Conservation (phyloP, 768 basidiomycete species). For the Porphyrellus cyaneotinctus region DNA sequence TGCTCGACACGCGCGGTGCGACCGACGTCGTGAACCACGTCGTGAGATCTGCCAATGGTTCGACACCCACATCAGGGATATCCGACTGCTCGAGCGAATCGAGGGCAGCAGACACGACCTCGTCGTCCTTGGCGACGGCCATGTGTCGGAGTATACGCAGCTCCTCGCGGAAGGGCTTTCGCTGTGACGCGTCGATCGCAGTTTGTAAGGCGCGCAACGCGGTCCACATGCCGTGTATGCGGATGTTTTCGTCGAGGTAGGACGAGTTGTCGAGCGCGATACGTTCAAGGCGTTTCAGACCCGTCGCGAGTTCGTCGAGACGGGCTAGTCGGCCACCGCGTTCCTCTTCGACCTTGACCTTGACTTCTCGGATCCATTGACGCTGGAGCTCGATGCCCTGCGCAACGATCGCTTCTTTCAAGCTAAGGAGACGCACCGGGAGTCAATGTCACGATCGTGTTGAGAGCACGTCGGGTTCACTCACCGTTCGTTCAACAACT, state of each 20-base stretch:
- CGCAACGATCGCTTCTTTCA: constrained; percentile 91
- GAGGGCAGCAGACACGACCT: constrained; percentile 59
- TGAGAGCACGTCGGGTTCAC: constrained; percentile 12
- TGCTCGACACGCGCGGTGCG: constrained; percentile 75
- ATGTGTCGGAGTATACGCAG: constrained; percentile 78
- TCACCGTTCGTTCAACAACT: constrained; percentile 92
- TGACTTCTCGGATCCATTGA: constrained; percentile 94
- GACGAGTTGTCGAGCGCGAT: constrained; percentile 87
- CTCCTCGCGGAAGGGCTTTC: constrained; percentile 86
- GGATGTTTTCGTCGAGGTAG: constrained; percentile 91
- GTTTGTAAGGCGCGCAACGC: constrained; percentile 78
- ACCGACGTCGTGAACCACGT: constrained; percentile 89
- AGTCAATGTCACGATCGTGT: background rate
- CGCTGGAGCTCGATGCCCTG: constrained; percentile 98
- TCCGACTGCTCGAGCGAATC: constrained; percentile 67
- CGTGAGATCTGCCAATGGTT: constrained; percentile 84
- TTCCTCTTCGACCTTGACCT: constrained; percentile 93
- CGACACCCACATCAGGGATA: constrained; percentile 75
- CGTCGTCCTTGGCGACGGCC: constrained; percentile 66
- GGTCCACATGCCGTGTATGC: constrained; percentile 89
- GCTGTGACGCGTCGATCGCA: constrained; percentile 59
- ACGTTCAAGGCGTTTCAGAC: constrained; percentile 86
- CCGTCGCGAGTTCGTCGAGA: constrained; percentile 87
- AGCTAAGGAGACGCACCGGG: constrained; percentile 39
- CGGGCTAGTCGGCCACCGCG: constrained; percentile 93